These are phyloP conservation scores for Zanthoxylum bungeanum DNA, from an alignment of 345 rosid genomes.

Conservation along the genomic window DNA sequence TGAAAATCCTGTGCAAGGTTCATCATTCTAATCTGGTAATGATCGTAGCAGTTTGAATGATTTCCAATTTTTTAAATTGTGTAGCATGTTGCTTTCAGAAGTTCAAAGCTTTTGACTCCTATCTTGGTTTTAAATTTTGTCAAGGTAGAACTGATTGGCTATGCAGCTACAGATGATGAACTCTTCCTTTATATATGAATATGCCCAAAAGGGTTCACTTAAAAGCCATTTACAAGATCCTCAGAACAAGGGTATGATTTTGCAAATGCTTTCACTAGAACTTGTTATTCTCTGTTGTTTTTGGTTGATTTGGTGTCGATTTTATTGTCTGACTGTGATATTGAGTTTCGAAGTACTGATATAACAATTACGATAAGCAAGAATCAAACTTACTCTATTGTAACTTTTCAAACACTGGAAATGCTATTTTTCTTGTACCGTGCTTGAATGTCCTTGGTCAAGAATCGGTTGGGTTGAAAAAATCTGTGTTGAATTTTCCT, in stretches of 20 bases:
- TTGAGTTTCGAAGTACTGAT: not conserved
- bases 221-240: conserved; percentile 85
- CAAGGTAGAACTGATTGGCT: conserved; percentile 95
- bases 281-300: not conserved
- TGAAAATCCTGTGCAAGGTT: conserved; percentile 93
- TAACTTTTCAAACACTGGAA: conserved; percentile 4
- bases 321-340: not conserved
- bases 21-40: conserved; percentile 96
- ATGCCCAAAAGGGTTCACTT: conserved; percentile 87
- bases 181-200: conserved; percentile 89
- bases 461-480: not conserved
- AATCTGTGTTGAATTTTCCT: not conserved
- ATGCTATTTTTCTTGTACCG: not conserved
- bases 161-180: conserved; percentile 71
- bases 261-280: not conserved
- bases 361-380: not conserved
- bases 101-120: conserved; percentile 31
- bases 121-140: conserved; percentile 37
- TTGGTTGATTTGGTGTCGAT: not conserved
- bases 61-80: not conserved
- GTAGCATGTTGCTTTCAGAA: conserved; percentile 6
- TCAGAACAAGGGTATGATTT: conserved; percentile 68
- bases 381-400: not conserved
- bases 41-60: conserved; percentile 9
- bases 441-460: not conserved